Evolutionary conservation across 495 filamentous ascomycete species (phyloP).

Genomic region (Letharia lupina): DNA sequence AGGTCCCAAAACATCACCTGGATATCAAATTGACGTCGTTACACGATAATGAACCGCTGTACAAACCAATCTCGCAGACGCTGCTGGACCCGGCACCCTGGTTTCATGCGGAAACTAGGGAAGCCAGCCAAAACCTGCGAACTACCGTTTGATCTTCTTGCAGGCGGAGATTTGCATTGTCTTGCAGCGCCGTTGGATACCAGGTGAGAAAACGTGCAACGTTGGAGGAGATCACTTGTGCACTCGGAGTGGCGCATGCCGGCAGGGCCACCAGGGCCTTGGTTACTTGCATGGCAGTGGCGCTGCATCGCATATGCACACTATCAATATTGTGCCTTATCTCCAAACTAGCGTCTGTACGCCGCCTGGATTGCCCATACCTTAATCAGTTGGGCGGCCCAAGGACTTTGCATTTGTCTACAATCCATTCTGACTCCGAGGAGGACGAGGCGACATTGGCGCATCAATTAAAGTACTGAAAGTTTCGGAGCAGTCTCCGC

Average conservation of each 20-base stretch:
- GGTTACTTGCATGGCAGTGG: constrained; percentile 6
- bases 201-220: constrained; percentile 1
- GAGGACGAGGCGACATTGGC: not conserved
- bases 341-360: not conserved
- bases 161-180: constrained; percentile 2
- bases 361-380: not conserved
- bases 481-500: not conserved
- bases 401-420: not conserved
- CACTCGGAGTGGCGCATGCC: constrained; percentile 14
- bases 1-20: not conserved
- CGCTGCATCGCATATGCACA: not conserved
- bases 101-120: not conserved
- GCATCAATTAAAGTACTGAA: not conserved
- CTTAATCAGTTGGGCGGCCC: not conserved
- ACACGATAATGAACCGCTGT: not conserved
- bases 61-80: not conserved
- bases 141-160: not conserved
- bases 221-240: not conserved
- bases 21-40: not conserved
- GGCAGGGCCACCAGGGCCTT: not conserved
- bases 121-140: not conserved
- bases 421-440: not conserved
- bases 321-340: not conserved
- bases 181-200: constrained; percentile 9
- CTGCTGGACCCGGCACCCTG: not conserved